A percentile compares a stretch with the other conserved stretches of the same genome.
Conservation (phyloP, 169 alveolate species). For the Blepharisma undulans region DNA sequence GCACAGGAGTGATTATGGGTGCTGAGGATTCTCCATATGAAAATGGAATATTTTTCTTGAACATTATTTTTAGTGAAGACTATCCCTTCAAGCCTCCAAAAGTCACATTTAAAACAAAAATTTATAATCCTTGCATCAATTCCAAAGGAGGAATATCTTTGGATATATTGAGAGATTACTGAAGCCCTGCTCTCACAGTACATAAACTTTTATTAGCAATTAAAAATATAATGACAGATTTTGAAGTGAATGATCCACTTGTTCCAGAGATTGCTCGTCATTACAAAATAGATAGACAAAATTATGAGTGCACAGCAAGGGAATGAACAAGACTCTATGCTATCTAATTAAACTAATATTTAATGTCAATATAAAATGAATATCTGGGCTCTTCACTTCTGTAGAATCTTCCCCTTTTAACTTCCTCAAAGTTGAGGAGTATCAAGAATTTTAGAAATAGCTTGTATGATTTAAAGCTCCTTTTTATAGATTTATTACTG, state of each 20-base stretch:
- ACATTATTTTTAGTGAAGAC: constrained; percentile 43
- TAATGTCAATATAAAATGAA: too few relatives aligned
- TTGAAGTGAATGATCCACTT: constrained; percentile 94
- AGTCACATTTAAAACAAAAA: constrained; percentile 40
- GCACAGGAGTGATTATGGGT: constrained; percentile 9
- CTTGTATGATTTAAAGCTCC: too few relatives aligned
- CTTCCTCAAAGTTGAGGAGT: too few relatives aligned
- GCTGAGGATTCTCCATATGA: constrained; percentile 45
- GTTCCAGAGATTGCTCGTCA: constrained; percentile 99
- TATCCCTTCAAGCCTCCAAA: constrained; percentile 61
- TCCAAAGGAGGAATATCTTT: constrained; percentile 96
- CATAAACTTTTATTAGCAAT: constrained; percentile 97
- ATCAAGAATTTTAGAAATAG: too few relatives aligned
- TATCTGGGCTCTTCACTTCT: too few relatives aligned
- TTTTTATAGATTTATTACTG: too few relatives aligned
- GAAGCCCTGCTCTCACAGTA: constrained; percentile 99
- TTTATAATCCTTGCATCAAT: constrained; percentile 48
- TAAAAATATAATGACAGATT: constrained; percentile 91
- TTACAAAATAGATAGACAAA: constrained; percentile 92
- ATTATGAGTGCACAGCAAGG: constrained; percentile 95
- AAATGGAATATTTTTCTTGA: constrained; percentile 44
- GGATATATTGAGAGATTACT: constrained; percentile 96
- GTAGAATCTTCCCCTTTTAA: too few relatives aligned
- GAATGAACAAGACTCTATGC: constrained; percentile 99
- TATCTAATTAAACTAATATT: too few relatives aligned